Conservation (phyloP, 176 grass and related monocot species). For the Triticum timopheevii region DNA sequence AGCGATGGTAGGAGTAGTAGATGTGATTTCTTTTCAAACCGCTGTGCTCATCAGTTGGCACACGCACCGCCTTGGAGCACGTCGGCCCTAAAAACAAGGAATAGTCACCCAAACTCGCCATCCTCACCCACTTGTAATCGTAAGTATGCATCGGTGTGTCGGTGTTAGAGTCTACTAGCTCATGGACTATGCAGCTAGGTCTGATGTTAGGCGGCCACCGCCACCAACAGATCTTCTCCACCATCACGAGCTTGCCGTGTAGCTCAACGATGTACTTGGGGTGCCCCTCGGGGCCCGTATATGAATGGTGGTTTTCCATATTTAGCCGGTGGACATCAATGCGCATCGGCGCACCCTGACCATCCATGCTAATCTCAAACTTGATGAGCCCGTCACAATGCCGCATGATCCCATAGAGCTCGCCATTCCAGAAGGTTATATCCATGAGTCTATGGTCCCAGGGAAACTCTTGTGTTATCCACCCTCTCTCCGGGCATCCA, state of each 20-base stretch:
- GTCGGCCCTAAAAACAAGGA: background rate
- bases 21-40: background rate
- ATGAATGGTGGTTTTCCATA: background rate
- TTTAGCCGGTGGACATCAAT: background rate
- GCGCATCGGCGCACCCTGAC: background rate
- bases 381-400: background rate
- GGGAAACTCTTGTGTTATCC: background rate
- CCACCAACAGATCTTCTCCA: background rate
- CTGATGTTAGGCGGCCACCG: background rate
- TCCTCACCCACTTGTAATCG: background rate
- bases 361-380: background rate
- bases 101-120: background rate
- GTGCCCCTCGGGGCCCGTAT: background rate
- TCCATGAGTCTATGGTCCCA: background rate
- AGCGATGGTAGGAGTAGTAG: background rate
- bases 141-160: background rate
- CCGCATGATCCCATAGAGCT: background rate
- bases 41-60: background rate
- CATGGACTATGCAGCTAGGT: background rate
- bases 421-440: background rate
- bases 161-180: background rate
- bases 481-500: background rate
- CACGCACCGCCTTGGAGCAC: background rate
- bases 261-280: background rate
- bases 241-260: background rate